phyloP scores from a whole-genome alignment of 2,329 filamentous ascomycete species.

The Aureobasidium sp. region DNA sequence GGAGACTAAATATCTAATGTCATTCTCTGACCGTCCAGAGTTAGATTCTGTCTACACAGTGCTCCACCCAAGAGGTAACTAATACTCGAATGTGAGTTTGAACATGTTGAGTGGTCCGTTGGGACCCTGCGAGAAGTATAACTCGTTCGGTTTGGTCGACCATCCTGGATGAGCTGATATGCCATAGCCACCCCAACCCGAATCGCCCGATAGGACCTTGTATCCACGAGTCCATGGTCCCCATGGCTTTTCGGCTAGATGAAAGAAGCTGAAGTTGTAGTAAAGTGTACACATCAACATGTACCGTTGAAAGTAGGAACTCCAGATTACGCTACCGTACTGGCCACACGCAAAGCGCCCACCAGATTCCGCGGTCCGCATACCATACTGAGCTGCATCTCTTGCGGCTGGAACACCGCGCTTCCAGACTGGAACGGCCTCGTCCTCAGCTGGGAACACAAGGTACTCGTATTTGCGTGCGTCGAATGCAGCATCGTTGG shows the following conservation, averaged over 20 bases:
- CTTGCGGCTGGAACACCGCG: background rate
- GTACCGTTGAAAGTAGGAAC: conserved; percentile 13
- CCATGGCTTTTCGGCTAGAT: conserved; percentile 16
- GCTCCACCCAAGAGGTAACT: background rate
- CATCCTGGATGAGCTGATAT: conserved; percentile 15
- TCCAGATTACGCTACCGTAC: conserved; percentile 20
- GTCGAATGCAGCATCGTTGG: conserved; percentile 14
- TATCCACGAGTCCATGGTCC: conserved; percentile 18
- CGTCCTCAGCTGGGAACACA: background rate
- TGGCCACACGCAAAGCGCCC: conserved; percentile 12
- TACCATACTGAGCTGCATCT: background rate
- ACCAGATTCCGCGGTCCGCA: conserved; percentile 2
- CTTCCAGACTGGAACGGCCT: background rate
- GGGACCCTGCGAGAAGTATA: conserved; percentile 19
- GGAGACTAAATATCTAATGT: no score
- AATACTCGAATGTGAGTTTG: conserved; percentile 18
- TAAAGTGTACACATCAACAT: conserved; percentile 20
- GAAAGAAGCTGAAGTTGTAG: conserved; percentile 7
- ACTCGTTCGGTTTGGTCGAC: background rate
- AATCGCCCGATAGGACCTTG: background rate
- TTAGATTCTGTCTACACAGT: background rate
- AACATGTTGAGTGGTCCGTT: conserved; percentile 21
- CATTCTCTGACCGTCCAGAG: background rate
- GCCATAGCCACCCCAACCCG: conserved; percentile 5
- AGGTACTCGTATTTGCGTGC: conserved; percentile 20